Percentiles rank a stretch among this genome's conserved stretches.
phyloP scores from a whole-genome alignment of 345 rosid species.

The Eucalyptus tenuipes region DNA sequence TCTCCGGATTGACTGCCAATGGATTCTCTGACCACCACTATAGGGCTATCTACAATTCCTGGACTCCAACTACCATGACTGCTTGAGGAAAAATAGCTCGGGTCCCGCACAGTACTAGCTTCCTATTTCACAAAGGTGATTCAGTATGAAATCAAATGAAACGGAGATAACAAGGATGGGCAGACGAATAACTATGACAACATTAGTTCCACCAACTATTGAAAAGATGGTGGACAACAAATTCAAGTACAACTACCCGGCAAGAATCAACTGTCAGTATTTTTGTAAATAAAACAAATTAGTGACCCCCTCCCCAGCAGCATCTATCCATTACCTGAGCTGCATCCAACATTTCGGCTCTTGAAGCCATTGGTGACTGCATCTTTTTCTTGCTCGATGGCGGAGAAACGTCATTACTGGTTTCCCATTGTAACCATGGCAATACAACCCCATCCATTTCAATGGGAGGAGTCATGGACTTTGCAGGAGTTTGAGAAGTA shows the following conservation, averaged over 20 bases:
- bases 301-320: neutral
- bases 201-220: neutral
- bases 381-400: constrained; percentile 15
- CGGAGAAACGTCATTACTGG: constrained; percentile 45
- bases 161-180: neutral
- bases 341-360: constrained; percentile 12
- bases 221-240: neutral
- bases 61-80: constrained; percentile 90
- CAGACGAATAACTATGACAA: neutral
- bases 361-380: constrained; percentile 15
- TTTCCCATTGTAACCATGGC: constrained; percentile 97
- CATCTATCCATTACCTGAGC: constrained; percentile 20
- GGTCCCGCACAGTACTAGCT: constrained; percentile 19
- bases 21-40: constrained; percentile 7
- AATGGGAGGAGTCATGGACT: constrained; percentile 23
- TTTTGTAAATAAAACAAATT: neutral
- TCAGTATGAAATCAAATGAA: neutral
- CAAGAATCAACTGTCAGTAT: neutral
- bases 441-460: constrained; percentile 86
- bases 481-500: constrained; percentile 20
- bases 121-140: constrained; percentile 16
- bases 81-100: constrained; percentile 30
- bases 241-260: neutral
- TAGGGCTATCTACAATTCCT: constrained; percentile 7
- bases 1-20: constrained; percentile 5